Percentiles rank a stretch among this genome's conserved stretches.
These are phyloP conservation scores for Pezicula radicicola DNA, from an alignment of 2,329 filamentous ascomycete species.

Conservation along the genomic window DNA sequence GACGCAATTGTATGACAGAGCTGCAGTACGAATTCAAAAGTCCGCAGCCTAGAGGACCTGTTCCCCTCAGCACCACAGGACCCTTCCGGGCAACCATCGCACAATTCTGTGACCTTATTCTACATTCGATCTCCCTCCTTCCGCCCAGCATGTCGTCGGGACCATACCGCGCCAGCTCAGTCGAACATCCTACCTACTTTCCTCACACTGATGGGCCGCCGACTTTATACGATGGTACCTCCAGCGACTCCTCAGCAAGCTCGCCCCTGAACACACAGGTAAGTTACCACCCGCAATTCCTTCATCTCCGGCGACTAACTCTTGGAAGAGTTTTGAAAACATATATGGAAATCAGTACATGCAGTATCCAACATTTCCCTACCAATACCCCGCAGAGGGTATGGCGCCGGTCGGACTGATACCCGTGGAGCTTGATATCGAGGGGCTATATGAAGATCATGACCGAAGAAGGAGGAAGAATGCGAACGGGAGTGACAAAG, in stretches of 20 bases:
- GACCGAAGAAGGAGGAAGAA: slow-evolving; percentile 27
- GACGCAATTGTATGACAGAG: no score
- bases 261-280: slow-evolving; percentile 27
- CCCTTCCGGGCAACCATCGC: no score
- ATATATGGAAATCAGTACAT: slow-evolving; percentile 19
- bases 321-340: slow-evolving; percentile 19
- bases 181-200: slow-evolving; percentile 17
- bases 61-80: no score
- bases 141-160: slow-evolving; percentile 18
- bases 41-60: no score
- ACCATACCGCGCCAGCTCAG: slow-evolving; percentile 17
- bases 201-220: slow-evolving; percentile 20
- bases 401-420: slow-evolving; percentile 24
- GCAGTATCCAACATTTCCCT: slow-evolving; percentile 24
- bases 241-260: slow-evolving; percentile 28
- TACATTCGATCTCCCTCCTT: neutral
- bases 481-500: slow-evolving; percentile 21
- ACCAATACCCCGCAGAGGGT: slow-evolving; percentile 24
- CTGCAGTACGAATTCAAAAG: no score
- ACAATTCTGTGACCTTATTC: no score
- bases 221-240: slow-evolving; percentile 25
- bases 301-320: neutral
- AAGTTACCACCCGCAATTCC: slow-evolving; percentile 3
- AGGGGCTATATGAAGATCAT: slow-evolving; percentile 30
- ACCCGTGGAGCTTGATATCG: slow-evolving; percentile 29